Conservation (phyloP, 805 yeast genomes). For the Candida alai region DNA sequence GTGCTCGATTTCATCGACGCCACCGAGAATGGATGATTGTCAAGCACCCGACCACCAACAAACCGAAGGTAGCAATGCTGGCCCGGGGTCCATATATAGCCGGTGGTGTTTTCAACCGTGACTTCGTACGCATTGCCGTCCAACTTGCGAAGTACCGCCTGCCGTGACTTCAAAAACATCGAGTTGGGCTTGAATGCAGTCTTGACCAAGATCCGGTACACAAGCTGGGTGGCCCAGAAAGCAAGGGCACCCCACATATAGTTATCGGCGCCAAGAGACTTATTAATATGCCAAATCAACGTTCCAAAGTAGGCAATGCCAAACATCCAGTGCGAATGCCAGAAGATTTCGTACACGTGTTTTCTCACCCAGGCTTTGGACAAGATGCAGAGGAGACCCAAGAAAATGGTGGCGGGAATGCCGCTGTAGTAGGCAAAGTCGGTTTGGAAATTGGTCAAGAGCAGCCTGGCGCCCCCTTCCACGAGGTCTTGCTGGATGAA, state of each 20-base stretch:
- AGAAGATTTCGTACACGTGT: conserved; percentile 43
- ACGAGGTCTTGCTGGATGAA: conserved; percentile 39
- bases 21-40: conserved; percentile 57
- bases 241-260: conserved; percentile 51
- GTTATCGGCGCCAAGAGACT: conserved; percentile 29
- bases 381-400: conserved; percentile 40
- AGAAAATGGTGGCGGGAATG: conserved; percentile 44
- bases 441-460: conserved; percentile 14
- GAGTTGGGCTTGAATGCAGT: conserved; percentile 44
- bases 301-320: conserved; percentile 48
- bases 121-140: conserved; percentile 27
- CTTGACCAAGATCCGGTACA: conserved; percentile 44
- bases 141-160: conserved; percentile 26
- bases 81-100: conserved; percentile 48
- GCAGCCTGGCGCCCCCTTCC: conserved; percentile 46
- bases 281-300: conserved; percentile 43
- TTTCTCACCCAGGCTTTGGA: conserved; percentile 41
- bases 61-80: conserved; percentile 53
- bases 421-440: conserved; percentile 35
- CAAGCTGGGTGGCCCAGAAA: conserved; percentile 47
- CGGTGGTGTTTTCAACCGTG: conserved; percentile 30
- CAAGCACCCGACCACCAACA: conserved; percentile 40
- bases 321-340: conserved; percentile 50
- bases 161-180: conserved; percentile 35
- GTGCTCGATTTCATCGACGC: conserved; percentile 23